Evolutionary conservation across 495 filamentous ascomycete genomes (phyloP).

Genomic region (Tuber magnatum): DNA sequence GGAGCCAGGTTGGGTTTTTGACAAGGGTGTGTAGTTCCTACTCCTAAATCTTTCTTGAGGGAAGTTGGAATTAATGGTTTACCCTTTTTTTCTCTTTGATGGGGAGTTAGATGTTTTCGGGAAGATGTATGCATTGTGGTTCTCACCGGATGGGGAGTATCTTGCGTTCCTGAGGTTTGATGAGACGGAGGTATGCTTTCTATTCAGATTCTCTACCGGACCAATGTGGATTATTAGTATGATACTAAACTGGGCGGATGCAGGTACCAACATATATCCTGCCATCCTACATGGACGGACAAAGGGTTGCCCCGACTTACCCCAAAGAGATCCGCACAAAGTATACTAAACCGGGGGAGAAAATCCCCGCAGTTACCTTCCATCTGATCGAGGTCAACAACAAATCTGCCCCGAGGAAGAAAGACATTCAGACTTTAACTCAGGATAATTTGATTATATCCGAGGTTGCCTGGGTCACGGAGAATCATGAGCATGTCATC

Average conservation of each 20-base stretch:
- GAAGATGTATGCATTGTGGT: conserved; percentile 50
- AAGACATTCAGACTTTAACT: conserved; percentile 46
- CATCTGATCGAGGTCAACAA: conserved; percentile 46
- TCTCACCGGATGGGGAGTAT: conserved; percentile 52
- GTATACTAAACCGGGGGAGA: conserved; percentile 54
- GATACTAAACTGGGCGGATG: background rate
- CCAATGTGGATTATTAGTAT: background rate
- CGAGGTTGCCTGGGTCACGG: conserved; percentile 54
- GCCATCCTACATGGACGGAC: conserved; percentile 52
- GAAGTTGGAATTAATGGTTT: conserved; percentile 11
- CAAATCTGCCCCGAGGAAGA: conserved; percentile 29
- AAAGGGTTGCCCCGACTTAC: conserved; percentile 48
- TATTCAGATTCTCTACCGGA: conserved; percentile 19
- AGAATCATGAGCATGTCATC: conserved; percentile 48
- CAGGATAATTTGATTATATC: conserved; percentile 51
- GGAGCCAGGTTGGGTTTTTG: conserved; percentile 58
- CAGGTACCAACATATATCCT: conserved; percentile 49
- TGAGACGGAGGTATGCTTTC: conserved; percentile 47
- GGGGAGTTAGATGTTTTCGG: conserved; percentile 48
- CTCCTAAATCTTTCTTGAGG: too few relatives aligned
- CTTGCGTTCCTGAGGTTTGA: conserved; percentile 54
- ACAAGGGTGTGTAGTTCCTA: conserved; percentile 43
- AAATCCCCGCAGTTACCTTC: conserved; percentile 49
- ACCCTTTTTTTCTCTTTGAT: background rate
- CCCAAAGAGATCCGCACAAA: conserved; percentile 49